These are phyloP conservation scores for Yamadazyma aaseri DNA, from an alignment of 1,139 yeast genomes.

Conservation along the genomic window DNA sequence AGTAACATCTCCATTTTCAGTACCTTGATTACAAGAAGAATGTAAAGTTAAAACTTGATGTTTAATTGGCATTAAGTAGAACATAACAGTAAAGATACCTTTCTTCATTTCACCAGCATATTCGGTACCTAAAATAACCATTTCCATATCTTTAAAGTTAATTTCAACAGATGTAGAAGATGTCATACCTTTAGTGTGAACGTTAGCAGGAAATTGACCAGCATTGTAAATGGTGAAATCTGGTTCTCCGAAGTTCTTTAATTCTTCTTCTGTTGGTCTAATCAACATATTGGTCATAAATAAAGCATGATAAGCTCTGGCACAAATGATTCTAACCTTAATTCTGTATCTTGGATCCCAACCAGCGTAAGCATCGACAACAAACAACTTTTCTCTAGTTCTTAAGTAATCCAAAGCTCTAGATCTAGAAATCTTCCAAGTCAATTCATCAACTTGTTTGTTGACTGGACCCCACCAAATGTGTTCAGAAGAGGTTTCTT, in stretches of 20 bases:
- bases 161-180: conserved; percentile 94
- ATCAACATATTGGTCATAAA: conserved; percentile 98
- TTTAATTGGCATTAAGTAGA: conserved; percentile 95
- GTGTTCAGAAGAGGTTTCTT: conserved; percentile 75
- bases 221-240: conserved; percentile 98
- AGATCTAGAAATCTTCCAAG: conserved; percentile 94
- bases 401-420: conserved; percentile 96
- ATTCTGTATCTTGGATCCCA: conserved; percentile 99
- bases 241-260: conserved; percentile 90
- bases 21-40: conserved; percentile 93
- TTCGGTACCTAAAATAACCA: conserved; percentile 98
- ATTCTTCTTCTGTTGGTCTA: conserved; percentile 89
- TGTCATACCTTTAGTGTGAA: conserved; percentile 96
- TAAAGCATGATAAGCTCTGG: conserved; percentile 97
- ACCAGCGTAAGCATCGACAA: conserved; percentile 96
- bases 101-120: conserved; percentile 99
- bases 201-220: conserved; percentile 98
- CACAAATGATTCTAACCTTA: conserved; percentile 95
- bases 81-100: conserved; percentile 98
- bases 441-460: conserved; percentile 89
- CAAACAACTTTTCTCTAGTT: conserved; percentile 92
- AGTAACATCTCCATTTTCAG: conserved; percentile 73
- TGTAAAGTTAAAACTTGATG: conserved; percentile 91
- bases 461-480: conserved; percentile 99
- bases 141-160: conserved; percentile 96